Conservation (phyloP, 768 basidiomycete genomes). For the Russula olivacea region DNA sequence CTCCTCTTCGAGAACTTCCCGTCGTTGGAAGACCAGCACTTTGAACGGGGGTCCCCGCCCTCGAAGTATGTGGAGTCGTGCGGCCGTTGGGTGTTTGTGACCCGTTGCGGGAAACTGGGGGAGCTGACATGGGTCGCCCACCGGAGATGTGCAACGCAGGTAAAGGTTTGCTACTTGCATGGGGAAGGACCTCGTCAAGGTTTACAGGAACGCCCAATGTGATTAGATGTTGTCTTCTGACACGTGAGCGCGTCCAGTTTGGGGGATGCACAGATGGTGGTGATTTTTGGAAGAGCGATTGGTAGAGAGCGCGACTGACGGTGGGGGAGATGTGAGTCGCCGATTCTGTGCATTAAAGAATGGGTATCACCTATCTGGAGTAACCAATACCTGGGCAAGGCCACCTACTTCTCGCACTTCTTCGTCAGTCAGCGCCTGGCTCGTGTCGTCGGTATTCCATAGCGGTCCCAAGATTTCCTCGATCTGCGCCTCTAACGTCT, state of each 20-base stretch:
- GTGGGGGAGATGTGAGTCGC: constrained; percentile 28
- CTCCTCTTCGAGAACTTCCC: constrained; percentile 35
- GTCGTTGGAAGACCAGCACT: constrained; percentile 36
- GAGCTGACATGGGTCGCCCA: constrained; percentile 76
- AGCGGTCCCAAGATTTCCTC: constrained; percentile 60
- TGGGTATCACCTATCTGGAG: constrained; percentile 59
- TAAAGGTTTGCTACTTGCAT: constrained; percentile 54
- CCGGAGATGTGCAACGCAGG: constrained; percentile 81
- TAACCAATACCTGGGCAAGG: constrained; percentile 68
- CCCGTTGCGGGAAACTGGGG: constrained; percentile 52
- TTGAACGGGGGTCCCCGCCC: constrained; percentile 40
- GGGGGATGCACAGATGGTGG: constrained; percentile 77
- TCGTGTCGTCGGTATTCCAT: constrained; percentile 50
- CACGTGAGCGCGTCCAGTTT: constrained; percentile 91
- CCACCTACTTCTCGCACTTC: constrained; percentile 77
- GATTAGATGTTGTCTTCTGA: constrained; percentile 86
- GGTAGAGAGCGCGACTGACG: constrained; percentile 72
- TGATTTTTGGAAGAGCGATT: constrained; percentile 56
- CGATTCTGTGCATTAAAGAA: constrained; percentile 19
- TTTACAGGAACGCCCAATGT: constrained; percentile 91
- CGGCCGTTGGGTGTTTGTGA: constrained; percentile 32
- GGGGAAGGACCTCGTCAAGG: constrained; percentile 83
- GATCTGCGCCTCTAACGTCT: constrained; percentile 55
- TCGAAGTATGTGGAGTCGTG: constrained; percentile 41
- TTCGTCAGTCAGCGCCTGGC: constrained; percentile 57